Evolutionary conservation across 495 filamentous ascomycete genomes (phyloP), one percentile per base, ranked within the genome.

Genomic region (Talaromyces proteolyticus): DNA sequence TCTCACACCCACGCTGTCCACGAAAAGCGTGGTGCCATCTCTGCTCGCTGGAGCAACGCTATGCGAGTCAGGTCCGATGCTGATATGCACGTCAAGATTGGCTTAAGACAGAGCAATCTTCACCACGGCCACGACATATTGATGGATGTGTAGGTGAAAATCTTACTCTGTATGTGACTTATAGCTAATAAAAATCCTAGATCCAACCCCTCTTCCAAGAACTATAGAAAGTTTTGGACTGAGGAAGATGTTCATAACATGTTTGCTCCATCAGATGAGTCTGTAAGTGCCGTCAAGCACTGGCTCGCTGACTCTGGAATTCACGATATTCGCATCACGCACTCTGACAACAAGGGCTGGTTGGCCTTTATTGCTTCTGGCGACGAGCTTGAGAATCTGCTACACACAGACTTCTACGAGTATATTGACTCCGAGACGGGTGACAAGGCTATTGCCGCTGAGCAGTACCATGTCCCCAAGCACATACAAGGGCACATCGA

Each of bases 371-470:
- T 81, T 23, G 74, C 73, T 16, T 67, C 72, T 16, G 73, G 71
- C 2, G 54, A 60, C 6, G 78, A 82, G 51, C 65, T 76, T 1
- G 80, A 84, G 57, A 61, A 62, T 14, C 70, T 85, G 21, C 68
- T 85, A 25, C 67, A 75, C 46, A 77, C 81, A 4, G 65, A 83
- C 51, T 85, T 81, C 54, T 73, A 77, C 53, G 16, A 79, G 25
- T 82, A 82, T 54, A 62, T 72, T 29, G 76, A 84, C 50, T 25
- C 48, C 11, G 56, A 63, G 7, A 67, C 63, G 17, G 72, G 74
- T 12, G 63, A 68, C 26, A 58, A 58, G 20, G 68, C 68, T 19
- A 46, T 44, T 10, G 14, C 16, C 6, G 19, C 47, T 60, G 24
- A 43, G 8, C 63, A 58, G 38, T 83, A 82, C 47, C 71, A 75